Base-by-base conservation (phyloP, 2,329 filamentous ascomycete genomes). In the Trichoderma brevicompactum region DNA sequence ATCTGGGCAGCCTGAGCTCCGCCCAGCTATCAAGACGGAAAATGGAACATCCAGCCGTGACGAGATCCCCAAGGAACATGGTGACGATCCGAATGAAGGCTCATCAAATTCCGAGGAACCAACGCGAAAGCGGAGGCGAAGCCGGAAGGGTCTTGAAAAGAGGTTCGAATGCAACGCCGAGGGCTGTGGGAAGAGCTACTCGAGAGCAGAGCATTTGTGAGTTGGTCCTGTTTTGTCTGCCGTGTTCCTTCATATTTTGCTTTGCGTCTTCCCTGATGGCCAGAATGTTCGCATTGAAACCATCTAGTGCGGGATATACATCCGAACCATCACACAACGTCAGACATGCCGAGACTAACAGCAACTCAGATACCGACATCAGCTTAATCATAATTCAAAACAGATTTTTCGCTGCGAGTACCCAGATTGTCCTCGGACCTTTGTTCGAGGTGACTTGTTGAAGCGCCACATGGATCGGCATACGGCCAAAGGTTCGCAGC, bases 391-490 rank as follows among this genome's bases (percentile, higher is more conserved):
- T 79, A 90, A 92, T 65, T 94, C 94, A 17, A 97, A 97, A 79
- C 92, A 96, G 75, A 96, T 97, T 64, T 98, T 96, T 76, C 87
- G 88, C 73, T 98, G 95, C 81, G 92, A 96, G 74, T 97, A 94
- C 72, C 92, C 92, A 19, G 92, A 94, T 74, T 99, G 95, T 78
- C 87, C 89, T 67, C 90, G 94, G 59, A 89, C 91, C 38, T 99
- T 98, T 79, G 94, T 98, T 65, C 89, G 95, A 68, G 92, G 96
- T 70, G 95, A 99, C 77, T 83, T 99, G 66, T 93, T 95, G 74
- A 90, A 95, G 73, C 89, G 92, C 48, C 92, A 95, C 77, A 86
- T 89, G 74, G 91, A 94, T 75, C 87, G 92, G 49, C 92, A 94
- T 77, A 91, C 88, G 12, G 91, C 90, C 59, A 90, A 92, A 73